Percentiles rank a stretch among this genome's conserved stretches.
phyloP scores from a whole-genome alignment of 305 asterid species.

The Fraxinus angustifolia region DNA sequence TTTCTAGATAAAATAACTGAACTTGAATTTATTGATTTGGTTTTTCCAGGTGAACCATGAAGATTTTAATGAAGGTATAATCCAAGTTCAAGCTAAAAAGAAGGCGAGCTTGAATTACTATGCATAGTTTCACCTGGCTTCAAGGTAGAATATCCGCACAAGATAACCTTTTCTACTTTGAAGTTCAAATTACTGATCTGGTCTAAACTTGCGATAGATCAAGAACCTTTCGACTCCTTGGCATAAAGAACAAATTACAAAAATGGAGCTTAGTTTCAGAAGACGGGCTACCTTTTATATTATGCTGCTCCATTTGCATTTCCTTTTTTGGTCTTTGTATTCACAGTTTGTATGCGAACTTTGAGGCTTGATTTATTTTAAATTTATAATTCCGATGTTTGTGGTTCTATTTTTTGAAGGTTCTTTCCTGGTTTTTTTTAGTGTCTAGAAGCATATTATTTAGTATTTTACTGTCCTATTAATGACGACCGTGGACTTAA shows the following conservation, averaged over 20 bases:
- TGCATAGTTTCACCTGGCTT: slow-evolving; percentile 13
- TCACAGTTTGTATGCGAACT: not conserved
- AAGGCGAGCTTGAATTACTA: slow-evolving; percentile 36
- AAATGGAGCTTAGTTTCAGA: not conserved
- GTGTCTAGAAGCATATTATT: not conserved
- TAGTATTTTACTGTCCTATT: not conserved
- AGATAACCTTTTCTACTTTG: not conserved
- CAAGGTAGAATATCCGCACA: not conserved
- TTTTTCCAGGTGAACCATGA: slow-evolving; percentile 32
- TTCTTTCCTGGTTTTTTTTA: not conserved
- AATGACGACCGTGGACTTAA: not conserved
- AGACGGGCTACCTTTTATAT: not conserved
- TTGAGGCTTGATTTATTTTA: not conserved
- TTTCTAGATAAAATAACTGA: not conserved
- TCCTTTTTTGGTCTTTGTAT: not conserved
- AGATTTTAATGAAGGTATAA: slow-evolving; percentile 34
- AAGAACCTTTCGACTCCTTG: not conserved
- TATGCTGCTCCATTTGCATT: not conserved
- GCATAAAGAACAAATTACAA: not conserved
- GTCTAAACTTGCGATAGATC: not conserved
- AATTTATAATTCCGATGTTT: not conserved
- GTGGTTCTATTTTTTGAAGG: not conserved
- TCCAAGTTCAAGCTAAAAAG: slow-evolving; percentile 37
- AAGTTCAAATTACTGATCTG: not conserved
- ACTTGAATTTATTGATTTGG: not conserved